These are phyloP conservation scores for Leucosporidium scottii DNA, from an alignment of 768 basidiomycete genomes.

Conservation along the genomic window DNA sequence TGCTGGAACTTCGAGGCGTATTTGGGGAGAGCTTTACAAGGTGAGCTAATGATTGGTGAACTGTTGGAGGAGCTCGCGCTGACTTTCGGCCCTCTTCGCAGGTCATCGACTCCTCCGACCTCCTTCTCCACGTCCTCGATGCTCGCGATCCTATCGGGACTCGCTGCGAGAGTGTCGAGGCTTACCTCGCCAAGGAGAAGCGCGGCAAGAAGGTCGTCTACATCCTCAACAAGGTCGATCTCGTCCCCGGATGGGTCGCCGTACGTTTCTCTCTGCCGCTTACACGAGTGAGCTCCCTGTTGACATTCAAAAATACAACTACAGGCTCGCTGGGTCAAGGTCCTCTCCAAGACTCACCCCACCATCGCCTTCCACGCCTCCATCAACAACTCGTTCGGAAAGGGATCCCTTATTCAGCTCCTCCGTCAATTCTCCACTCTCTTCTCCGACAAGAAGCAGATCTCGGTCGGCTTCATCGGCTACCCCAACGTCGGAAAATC, in stretches of 20 bases:
- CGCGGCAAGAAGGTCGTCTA: constrained; percentile 95
- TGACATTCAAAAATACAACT: not conserved
- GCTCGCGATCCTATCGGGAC: constrained; percentile 94
- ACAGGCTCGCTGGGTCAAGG: constrained; percentile 90
- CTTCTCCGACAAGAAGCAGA: constrained; percentile 98
- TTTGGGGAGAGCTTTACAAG: constrained; percentile 97
- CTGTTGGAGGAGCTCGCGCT: not conserved
- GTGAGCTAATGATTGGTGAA: not conserved
- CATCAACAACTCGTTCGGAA: constrained; percentile 97
- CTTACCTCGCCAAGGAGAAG: constrained; percentile 91
- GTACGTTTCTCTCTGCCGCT: constrained; percentile 50
- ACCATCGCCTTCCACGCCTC: constrained; percentile 98
- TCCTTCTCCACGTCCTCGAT: constrained; percentile 89
- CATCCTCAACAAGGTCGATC: constrained; percentile 94
- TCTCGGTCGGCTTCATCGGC: constrained; percentile 94
- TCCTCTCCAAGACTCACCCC: constrained; percentile 87
- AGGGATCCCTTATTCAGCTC: constrained; percentile 94
- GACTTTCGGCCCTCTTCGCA: not conserved
- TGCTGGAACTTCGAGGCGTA: constrained; percentile 90
- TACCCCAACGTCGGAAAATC: constrained; percentile 99
- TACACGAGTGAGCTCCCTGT: not conserved
- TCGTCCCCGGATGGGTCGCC: constrained; percentile 98
- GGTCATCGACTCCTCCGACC: constrained; percentile 96
- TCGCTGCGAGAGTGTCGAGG: constrained; percentile 85
- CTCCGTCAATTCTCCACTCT: constrained; percentile 92